Evolutionary conservation across 768 basidiomycete species (phyloP), one percentile per base, ranked within the genome.

Genomic region (Amanita brunnescens): DNA sequence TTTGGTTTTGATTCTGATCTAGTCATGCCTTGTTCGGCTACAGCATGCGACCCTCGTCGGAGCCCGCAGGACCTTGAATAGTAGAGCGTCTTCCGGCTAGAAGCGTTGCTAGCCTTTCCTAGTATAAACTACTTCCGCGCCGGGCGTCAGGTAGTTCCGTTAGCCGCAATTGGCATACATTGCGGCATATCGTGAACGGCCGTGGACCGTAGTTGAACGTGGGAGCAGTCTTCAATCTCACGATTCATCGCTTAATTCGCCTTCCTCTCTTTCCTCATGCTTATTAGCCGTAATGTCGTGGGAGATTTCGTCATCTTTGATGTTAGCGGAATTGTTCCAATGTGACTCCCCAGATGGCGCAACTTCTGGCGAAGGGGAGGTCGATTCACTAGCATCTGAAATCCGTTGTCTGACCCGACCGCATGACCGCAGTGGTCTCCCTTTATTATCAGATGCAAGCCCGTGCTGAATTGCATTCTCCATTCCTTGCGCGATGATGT

Each of bases 381-480:
- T 70, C 0, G 74, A 72, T 52, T 76, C 78, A 54, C 80, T 81
- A 14, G 72, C 70, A 49, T 71, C 77, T 2, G 81, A 83, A 52
- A 73, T 73, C 42, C 76, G 67, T 16, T 78, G 70, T 56, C 63
- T 70, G 23, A 59, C 47, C 18, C 57, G 62, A 48, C 64, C 72
- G 55, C 70, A 69, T 13, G 77, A 70, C 44, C 79, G 71, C 30
- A 76, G 73, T 49, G 74, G 68, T 40, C 79, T 71, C 47, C 79
- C 70, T 51, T 72, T 73, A 0, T 63, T 59, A 41, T 70, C 67
- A 6, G 64, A 61, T 26, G 61, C 62, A 14, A 59, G 56, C 10
- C 52, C 59, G 41, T 56, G 60, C 4, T 64, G 65, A 18, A 42
- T 55, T 13, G 58, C 51, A 29, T 46, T 53, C 29, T 51, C 54